Evolutionary conservation across 2,329 filamentous ascomycete species (phyloP), one percentile per base, ranked within the genome.

Genomic region (Bipolaris sorokiniana): DNA sequence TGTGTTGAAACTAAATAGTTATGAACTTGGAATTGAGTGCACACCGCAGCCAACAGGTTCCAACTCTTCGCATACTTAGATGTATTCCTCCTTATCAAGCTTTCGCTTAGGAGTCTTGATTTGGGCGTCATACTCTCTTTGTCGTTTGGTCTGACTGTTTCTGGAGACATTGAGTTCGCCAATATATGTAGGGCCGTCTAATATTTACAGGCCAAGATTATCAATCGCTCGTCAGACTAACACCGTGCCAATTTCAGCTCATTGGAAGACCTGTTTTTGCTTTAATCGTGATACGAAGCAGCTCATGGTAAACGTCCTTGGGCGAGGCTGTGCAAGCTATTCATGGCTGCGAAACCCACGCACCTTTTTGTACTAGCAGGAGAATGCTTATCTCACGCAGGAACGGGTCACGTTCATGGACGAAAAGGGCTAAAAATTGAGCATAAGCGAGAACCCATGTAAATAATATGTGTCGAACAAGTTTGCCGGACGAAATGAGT

Each of bases 31-130:
- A 82, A 81, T 59, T 82, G 80, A n/a, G 82, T 81, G 79, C 80
- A 82, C 1, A 80, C 80, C 13, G 80, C 80, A 2, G 80, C 80
- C 6, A 82, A 67, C 37, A 82, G 59, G 53, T 82, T 82, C 54
- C 82, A 53, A 1, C 71, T 79, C 0, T 78, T 81, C 0, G 80
- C 80, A 3, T 79, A 79, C 22, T 78, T 79, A 60, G 82, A 82
- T 3, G 66, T 69, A n/a, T 77, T 73, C 7, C 79, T 70, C 18
- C 72, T 73, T 71, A 82, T 71, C 51, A 82, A 73, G 38, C 65
- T 67, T 42, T 80, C 70, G 52, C 78, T 81, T 44, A 82, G 69
- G 13, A 79, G 53, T 34, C 80, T 69, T 2, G 80, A 80, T 59
- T 77, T 81, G 1, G 80, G 79, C 1, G 68, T 78, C 75, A 74